Conservation (phyloP, 1,284 basidiomycete genomes). For the Farysia itapuensis region DNA sequence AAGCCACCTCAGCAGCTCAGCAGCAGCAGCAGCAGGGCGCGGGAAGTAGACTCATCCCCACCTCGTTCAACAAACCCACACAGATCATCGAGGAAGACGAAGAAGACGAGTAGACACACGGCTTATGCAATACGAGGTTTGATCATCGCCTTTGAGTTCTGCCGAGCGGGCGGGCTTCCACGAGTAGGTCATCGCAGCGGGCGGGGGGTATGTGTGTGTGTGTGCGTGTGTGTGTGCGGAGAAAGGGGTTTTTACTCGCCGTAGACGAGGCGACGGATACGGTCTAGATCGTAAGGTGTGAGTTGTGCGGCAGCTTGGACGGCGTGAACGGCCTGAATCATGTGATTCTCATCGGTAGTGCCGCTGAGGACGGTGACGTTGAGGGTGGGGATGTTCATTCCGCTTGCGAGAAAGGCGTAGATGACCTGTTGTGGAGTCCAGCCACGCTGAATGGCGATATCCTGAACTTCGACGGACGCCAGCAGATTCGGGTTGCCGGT, state of each 20-base stretch:
- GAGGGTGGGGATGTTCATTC: conserved; percentile 47
- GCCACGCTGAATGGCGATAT: conserved; percentile 15
- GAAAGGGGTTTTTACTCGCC: too few species aligned
- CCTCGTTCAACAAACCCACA: conserved; percentile 23
- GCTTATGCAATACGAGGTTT: too few species aligned
- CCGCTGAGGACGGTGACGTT: conserved; percentile 44
- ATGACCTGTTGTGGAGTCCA: conserved; percentile 48
- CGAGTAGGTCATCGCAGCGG: too few species aligned
- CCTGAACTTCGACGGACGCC: conserved; percentile 24
- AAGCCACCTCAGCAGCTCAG: not conserved
- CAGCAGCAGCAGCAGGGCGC: conserved; percentile 4
- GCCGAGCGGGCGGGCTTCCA: too few species aligned
- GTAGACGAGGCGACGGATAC: conserved; percentile 45
- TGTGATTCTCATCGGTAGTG: conserved; percentile 42
- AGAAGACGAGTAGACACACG: conserved; percentile 21
- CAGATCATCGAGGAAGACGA: conserved; percentile 44
- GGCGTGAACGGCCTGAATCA: conserved; percentile 46
- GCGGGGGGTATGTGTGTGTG: too few species aligned
- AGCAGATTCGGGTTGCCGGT: conserved; percentile 51
- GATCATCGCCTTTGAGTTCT: too few species aligned
- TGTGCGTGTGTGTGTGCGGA: too few species aligned
- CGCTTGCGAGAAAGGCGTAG: conserved; percentile 43
- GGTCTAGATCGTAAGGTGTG: conserved; percentile 27
- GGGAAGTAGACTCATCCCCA: conserved; percentile 16
- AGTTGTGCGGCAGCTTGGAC: conserved; percentile 19